Conservation (phyloP, 2,329 filamentous ascomycete species). For the Xylaria sp. region DNA sequence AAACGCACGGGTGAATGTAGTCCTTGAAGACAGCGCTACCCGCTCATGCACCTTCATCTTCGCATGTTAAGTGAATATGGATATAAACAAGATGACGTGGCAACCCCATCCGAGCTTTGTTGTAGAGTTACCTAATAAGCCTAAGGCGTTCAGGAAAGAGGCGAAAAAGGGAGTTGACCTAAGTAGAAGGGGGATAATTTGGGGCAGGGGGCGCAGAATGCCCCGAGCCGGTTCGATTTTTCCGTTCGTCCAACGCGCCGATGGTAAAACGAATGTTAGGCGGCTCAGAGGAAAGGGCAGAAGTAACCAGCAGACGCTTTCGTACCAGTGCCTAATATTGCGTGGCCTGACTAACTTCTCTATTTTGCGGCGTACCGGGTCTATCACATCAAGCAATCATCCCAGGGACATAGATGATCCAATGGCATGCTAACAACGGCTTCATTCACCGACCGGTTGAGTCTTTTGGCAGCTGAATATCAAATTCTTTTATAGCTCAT, state of each 20-base stretch:
- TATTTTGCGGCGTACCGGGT: no score
- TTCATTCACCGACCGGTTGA: no score
- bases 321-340: not conserved
- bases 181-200: not conserved
- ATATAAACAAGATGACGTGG: conserved; percentile 7
- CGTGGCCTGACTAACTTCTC: not conserved
- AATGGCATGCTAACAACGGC: no score
- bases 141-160: not conserved
- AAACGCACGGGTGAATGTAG: not conserved
- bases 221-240: not conserved
- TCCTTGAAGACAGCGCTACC: not conserved
- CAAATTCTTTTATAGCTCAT: no score
- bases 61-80: not conserved
- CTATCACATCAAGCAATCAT: no score
- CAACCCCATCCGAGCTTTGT: no score
- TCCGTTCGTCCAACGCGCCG: conserved; percentile 1
- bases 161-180: not conserved
- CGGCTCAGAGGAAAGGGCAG: conserved; percentile 7
- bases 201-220: not conserved
- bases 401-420: no score
- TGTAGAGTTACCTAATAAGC: not conserved
- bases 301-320: conserved; percentile 10
- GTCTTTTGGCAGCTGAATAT: no score
- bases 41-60: not conserved
- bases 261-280: conserved; percentile 15